Conservation (phyloP, 1,284 basidiomycete genomes). For the Xerocomus amazonicus region DNA sequence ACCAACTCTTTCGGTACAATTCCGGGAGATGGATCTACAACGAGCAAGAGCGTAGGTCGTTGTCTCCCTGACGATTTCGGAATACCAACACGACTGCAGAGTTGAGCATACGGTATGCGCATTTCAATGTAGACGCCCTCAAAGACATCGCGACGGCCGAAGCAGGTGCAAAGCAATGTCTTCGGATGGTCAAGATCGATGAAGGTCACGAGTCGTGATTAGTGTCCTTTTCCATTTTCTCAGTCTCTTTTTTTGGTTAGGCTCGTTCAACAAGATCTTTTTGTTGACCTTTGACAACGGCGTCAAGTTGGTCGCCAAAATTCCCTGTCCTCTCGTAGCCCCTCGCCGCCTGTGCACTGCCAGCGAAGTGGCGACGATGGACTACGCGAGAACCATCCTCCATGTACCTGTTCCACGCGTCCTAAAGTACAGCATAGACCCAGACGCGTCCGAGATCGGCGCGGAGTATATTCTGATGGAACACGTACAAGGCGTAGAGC, state of each 20-base stretch:
- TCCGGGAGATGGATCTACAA: conserved; percentile 25
- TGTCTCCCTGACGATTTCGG: no score
- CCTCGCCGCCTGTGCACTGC: conserved; percentile 30
- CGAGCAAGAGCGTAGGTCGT: conserved; percentile 6
- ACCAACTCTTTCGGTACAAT: conserved; percentile 17
- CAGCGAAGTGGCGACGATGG: conserved; percentile 37
- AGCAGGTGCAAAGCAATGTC: background rate
- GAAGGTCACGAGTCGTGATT: conserved; percentile 1
- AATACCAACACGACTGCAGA: background rate
- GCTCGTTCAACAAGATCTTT: conserved; percentile 19
- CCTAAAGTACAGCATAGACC: conserved; percentile 4
- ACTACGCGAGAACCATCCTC: conserved; percentile 27
- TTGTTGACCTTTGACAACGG: conserved; percentile 17
- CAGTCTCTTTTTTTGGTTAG: background rate
- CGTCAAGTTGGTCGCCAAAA: conserved; percentile 14
- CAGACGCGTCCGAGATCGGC: background rate
- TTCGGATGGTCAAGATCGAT: conserved; percentile 2
- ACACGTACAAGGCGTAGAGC: background rate
- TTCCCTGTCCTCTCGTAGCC: conserved; percentile 24
- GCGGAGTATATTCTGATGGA: background rate
- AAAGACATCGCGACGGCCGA: background rate
- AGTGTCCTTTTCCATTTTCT: background rate
- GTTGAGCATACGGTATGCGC: background rate
- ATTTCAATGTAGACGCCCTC: conserved; percentile 4
- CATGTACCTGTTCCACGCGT: conserved; percentile 31